Evolutionary conservation across 805 yeast species (phyloP).

Genomic region (Wickerhamomyces ciferrii): DNA sequence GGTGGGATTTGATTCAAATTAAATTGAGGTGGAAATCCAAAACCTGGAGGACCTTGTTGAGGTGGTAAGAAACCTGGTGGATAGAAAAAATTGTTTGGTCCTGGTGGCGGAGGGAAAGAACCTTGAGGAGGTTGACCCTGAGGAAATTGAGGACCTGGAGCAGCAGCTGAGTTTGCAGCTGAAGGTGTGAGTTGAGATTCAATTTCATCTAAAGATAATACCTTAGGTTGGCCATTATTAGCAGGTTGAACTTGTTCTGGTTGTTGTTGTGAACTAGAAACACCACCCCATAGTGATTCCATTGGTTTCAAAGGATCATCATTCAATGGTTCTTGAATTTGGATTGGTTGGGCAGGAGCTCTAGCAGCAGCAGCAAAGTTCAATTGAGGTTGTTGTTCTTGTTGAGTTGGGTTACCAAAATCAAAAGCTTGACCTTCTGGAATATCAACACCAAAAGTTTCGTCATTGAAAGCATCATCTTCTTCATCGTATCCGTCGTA

Average conservation of each 20-base stretch:
- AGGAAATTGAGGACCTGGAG: conserved; percentile 21
- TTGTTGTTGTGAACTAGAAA: conserved; percentile 6
- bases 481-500: conserved; percentile 76
- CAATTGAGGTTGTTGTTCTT: conserved; percentile 22
- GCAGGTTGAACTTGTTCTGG: conserved; percentile 9
- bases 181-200: conserved; percentile 52
- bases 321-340: conserved; percentile 6
- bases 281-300: conserved; percentile 63
- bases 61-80: conserved; percentile 26
- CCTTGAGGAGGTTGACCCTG: conserved; percentile 22
- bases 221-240: conserved; percentile 28
- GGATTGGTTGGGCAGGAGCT: conserved; percentile 9
- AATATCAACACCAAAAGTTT: conserved; percentile 63
- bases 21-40: conserved; percentile 16
- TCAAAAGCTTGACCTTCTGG: conserved; percentile 58
- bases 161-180: conserved; percentile 3
- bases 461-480: conserved; percentile 77
- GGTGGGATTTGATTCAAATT: conserved; percentile 19
- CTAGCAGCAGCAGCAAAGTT: conserved; percentile 41
- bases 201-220: conserved; percentile 75
- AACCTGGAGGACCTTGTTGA: conserved; percentile 12
- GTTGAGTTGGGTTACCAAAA: conserved; percentile 38
- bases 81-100: conserved; percentile 17
- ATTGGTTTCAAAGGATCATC: conserved; percentile 55
- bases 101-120: conserved; percentile 16